Conservation (phyloP, 148 eudicot species). For the Polygonum aviculare region DNA sequence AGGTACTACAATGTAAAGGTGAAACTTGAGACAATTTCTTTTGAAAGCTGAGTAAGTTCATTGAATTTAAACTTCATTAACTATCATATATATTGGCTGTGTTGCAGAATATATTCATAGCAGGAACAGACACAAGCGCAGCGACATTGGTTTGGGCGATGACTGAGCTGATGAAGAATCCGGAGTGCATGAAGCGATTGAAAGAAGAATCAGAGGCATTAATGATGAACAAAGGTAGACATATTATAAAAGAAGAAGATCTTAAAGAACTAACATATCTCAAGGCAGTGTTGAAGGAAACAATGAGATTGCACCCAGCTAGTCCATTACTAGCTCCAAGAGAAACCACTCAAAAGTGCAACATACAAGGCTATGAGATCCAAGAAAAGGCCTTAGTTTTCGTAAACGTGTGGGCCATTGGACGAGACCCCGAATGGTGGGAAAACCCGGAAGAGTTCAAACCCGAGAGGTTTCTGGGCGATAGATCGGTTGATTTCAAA, state of each 20-base stretch:
- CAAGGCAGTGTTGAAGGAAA: conserved; percentile 30
- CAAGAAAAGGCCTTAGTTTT: conserved; percentile 21
- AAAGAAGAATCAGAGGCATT: conserved; percentile 18
- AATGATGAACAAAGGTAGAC: conserved; percentile 1
- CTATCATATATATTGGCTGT: background rate
- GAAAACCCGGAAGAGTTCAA: conserved; percentile 20
- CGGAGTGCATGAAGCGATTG: conserved; percentile 17
- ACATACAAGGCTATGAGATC: conserved; percentile 30
- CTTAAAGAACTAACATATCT: conserved; percentile 17
- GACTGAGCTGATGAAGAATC: conserved; percentile 28
- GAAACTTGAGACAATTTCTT: background rate
- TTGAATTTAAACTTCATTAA: background rate
- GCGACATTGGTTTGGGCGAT: conserved; percentile 27
- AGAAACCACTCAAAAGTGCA: conserved; percentile 21
- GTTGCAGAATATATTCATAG: conserved; percentile 15
- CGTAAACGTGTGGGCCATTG: conserved; percentile 29
- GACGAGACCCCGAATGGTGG: conserved; percentile 34
- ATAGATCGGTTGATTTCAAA: conserved; percentile 8
- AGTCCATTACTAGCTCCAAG: conserved; percentile 24
- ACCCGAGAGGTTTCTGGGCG: conserved; percentile 33
- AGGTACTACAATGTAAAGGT: too few relatives aligned
- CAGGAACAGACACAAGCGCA: conserved; percentile 31
- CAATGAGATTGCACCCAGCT: conserved; percentile 29
- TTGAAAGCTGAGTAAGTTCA: background rate
- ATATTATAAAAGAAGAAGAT: conserved; percentile 17